These are phyloP conservation scores for Sporothrix schenckii DNA, from an alignment of 2,329 filamentous ascomycete species.

Conservation along the genomic window DNA sequence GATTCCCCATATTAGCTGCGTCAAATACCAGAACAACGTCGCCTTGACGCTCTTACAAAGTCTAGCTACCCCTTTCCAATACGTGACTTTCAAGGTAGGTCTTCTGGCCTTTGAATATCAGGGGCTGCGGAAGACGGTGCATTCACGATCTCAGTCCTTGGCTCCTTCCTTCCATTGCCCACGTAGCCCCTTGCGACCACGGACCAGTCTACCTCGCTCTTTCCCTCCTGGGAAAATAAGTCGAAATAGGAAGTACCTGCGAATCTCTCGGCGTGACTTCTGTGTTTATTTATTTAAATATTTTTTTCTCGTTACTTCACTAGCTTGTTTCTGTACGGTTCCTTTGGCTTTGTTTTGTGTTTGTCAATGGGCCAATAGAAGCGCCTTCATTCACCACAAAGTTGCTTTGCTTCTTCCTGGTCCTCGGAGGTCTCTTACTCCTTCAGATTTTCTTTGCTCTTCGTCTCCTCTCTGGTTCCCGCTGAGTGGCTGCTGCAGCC, in stretches of 20 bases:
- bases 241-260: not conserved
- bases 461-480: too few species aligned
- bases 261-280: not conserved
- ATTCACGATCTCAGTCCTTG: not conserved
- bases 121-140: not conserved
- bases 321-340: not conserved
- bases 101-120: not conserved
- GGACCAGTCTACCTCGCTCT: not conserved
- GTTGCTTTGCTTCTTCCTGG: too few species aligned
- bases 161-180: slow-evolving; percentile 8
- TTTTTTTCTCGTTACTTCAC: not conserved
- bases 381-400: not conserved
- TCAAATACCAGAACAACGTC: too few species aligned
- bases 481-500: not conserved
- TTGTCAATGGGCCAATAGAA: not conserved
- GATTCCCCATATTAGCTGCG: not conserved
- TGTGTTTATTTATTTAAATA: not conserved
- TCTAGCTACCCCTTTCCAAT: not conserved
- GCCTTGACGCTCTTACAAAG: too few species aligned
- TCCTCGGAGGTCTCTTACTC: too few species aligned
- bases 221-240: slow-evolving; percentile 1
- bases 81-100: not conserved
- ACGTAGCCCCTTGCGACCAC: not conserved
- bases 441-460: too few species aligned
- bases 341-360: not conserved